Evolutionary conservation across 1,284 basidiomycete species (phyloP).

Genomic region (Pisolithus thermaeus): DNA sequence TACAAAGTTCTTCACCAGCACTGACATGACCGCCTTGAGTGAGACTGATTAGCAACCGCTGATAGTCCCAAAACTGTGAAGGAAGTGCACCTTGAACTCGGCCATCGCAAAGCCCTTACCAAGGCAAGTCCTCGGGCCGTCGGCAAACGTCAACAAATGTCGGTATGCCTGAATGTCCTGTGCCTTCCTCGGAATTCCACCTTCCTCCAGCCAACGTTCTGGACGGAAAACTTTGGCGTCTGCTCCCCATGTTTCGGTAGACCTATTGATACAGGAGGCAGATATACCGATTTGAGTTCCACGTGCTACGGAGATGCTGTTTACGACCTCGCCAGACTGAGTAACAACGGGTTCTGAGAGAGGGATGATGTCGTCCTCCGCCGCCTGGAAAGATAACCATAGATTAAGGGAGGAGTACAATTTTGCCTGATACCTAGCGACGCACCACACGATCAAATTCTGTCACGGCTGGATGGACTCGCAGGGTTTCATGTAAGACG

Average conservation of each 20-base stretch:
- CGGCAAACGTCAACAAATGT: conserved; percentile 43
- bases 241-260: conserved; percentile 41
- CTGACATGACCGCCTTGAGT: conserved; percentile 37
- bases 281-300: conserved; percentile 40
- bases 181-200: conserved; percentile 14
- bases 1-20: conserved; percentile 38
- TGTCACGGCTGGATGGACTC: conserved; percentile 10
- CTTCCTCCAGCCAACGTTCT: conserved; percentile 8
- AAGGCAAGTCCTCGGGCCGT: conserved; percentile 42
- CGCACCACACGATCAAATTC: conserved; percentile 15
- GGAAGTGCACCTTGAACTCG: conserved; percentile 24
- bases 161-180: conserved; percentile 36
- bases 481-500: conserved; percentile 24
- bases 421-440: neutral
- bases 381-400: conserved; percentile 25
- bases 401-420: neutral
- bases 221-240: conserved; percentile 28
- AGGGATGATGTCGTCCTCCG: conserved; percentile 49
- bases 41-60: neutral
- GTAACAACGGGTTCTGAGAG: conserved; percentile 34
- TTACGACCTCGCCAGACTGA: conserved; percentile 29
- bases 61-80: neutral
- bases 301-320: conserved; percentile 36
- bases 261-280: conserved; percentile 42
- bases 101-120: conserved; percentile 40